Percentiles rank a stretch among this genome's conserved stretches.
phyloP scores from a whole-genome alignment of 1,284 basidiomycete species.

The Puccinia hordei region DNA sequence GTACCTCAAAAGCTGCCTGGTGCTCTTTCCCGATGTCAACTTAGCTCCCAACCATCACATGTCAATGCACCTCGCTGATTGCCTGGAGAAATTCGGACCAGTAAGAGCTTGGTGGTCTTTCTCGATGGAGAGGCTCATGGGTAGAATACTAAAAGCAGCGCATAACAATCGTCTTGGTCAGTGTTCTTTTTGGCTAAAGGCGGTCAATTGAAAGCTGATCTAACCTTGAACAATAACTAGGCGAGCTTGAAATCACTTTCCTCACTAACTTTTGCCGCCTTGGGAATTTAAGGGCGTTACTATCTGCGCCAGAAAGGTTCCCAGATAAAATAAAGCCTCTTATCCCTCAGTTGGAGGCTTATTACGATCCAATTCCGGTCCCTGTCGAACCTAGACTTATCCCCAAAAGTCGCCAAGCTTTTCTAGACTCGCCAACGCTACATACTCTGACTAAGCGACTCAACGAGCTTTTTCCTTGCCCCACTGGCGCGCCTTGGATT shows the following conservation, averaged over 20 bases:
- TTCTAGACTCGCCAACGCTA: conserved; percentile 11
- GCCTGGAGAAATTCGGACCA: conserved; percentile 40
- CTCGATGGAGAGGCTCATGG: conserved; percentile 46
- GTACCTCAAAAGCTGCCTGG: conserved; percentile 23
- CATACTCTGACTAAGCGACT: conserved; percentile 20
- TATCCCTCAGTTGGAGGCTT: conserved; percentile 2
- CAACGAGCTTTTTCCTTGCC: conserved; percentile 8
- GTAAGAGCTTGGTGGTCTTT: conserved; percentile 47
- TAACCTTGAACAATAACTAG: background rate
- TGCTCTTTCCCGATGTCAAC: conserved; percentile 22
- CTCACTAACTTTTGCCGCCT: conserved; percentile 37
- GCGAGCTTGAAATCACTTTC: conserved; percentile 43
- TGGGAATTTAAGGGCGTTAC: conserved; percentile 10
- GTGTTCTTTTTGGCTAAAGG: background rate
- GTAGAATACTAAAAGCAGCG: conserved; percentile 28
- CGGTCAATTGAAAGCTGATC: background rate
- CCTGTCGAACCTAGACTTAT: conserved; percentile 1
- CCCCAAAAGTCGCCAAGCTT: background rate
- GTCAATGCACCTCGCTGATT: conserved; percentile 42
- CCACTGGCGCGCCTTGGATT: background rate
- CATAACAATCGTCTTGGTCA: conserved; percentile 37
- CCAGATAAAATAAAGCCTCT: conserved; percentile 9
- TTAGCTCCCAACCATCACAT: conserved; percentile 50
- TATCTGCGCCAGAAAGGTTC: conserved; percentile 22
- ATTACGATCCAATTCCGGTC: background rate